Conservation (phyloP, 78 protist genomes). For the Protostelium mycophagum region DNA sequence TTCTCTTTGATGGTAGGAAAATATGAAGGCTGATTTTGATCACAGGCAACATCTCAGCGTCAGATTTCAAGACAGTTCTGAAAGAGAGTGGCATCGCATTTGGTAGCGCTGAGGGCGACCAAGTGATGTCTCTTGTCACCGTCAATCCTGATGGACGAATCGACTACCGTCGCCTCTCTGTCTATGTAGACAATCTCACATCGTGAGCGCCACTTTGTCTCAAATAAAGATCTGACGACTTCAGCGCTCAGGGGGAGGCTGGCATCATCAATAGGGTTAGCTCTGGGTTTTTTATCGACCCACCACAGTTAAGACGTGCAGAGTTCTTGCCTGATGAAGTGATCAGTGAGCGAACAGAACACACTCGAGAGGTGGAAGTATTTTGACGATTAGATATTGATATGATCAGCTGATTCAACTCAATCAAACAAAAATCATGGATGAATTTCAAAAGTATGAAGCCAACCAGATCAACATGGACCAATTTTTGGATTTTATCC, state of each 20-base stretch:
- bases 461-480: not conserved
- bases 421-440: not conserved
- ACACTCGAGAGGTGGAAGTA: not conserved
- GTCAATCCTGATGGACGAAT: not conserved
- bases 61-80: not conserved
- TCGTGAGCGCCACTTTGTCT: not conserved
- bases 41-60: not conserved
- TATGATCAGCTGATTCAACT: not conserved
- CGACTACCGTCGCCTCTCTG: not conserved
- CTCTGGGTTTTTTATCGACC: no score
- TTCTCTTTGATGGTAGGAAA: no score
- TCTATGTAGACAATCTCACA: not conserved
- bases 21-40: no score
- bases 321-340: no score
- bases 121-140: not conserved
- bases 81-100: not conserved
- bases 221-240: no score
- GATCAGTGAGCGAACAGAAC: not conserved
- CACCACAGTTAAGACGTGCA: no score
- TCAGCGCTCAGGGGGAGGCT: no score
- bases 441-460: not conserved
- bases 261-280: no score
- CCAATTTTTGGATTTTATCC: not conserved
- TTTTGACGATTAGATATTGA: not conserved
- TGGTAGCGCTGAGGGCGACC: not conserved